Base-by-base conservation (phyloP, 441 rosid species). In the Erodium texanum region DNA sequence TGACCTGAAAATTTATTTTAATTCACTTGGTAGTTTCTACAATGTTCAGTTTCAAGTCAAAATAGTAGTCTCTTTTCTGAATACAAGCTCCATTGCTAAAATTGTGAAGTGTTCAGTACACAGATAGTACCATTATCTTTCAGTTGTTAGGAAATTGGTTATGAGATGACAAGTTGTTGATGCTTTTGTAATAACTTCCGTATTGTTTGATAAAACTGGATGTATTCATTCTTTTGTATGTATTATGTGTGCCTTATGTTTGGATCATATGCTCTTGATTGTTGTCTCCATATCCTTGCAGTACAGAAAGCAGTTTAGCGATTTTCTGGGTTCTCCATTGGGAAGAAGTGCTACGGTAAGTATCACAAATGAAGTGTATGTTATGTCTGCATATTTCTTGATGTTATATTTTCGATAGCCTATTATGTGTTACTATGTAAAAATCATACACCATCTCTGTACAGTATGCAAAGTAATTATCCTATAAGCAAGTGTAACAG, bases 261-360 rank as follows among this genome's bases (percentile, higher is more conserved):
- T 52, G 8, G 9, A 18, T 52, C 59, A 52, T 22, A 1, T 43
- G 11, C 15, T 43, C 50, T 52, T 3, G 20, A n/a, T 52, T 16
- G 19, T 52, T 52, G 19, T 22, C 59, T 52, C 15, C 20, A n/a
- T 65, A 16, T 43, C 19, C 15, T 82, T 84, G 81, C 97, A 90
- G 97, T 90, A 90, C 84, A 89, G 97, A 81, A 90, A 81, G 86
- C 87, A 85, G 69, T 75, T 93, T 43, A 85, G 58, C 84, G 87
- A 84, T 62, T 87, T 88, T 71, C 74, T 87, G 71, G 76, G 82
- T 66, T 86, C 96, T 18, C 97, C 98, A 0, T 38, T 90, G 0
- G 98, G 97, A 73, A 86, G 83, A 78, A 80, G 89, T 75, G 78
- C 85, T 77, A 81, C 87, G 71, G 98, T 93, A 78, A 90, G 96